Evolutionary conservation across 768 basidiomycete species (phyloP).

Genomic region (Mycena pura): DNA sequence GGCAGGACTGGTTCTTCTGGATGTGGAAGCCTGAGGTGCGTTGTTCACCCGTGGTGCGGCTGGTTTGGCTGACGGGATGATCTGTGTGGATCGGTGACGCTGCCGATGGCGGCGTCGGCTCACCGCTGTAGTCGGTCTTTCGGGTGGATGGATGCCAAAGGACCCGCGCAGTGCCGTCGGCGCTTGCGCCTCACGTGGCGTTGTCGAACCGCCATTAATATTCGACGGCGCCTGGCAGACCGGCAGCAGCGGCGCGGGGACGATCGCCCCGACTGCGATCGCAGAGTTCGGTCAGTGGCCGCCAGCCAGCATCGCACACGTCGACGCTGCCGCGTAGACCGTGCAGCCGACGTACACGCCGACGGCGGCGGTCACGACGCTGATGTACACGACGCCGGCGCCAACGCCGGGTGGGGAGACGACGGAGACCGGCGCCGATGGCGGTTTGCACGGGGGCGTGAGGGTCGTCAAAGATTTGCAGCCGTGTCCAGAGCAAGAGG

Average conservation of each 20-base stretch:
- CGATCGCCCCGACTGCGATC: too few species aligned
- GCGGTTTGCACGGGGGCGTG: background rate
- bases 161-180: conserved; percentile 59
- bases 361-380: conserved; percentile 47
- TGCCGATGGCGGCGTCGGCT: conserved; percentile 41
- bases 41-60: conserved; percentile 68
- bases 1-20: conserved; percentile 78
- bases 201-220: conserved; percentile 21
- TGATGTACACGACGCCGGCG: conserved; percentile 20
- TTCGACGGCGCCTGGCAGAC: conserved; percentile 47
- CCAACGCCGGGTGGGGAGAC: conserved; percentile 56
- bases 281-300: conserved; percentile 42
- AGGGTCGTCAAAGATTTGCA: too few species aligned
- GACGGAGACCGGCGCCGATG: conserved; percentile 36
- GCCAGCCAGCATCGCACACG: conserved; percentile 34
- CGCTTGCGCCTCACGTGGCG: conserved; percentile 54
- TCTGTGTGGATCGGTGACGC: conserved; percentile 67
- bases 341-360: conserved; percentile 10
- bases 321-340: background rate
- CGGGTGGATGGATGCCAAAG: conserved; percentile 40
- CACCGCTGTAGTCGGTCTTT: conserved; percentile 65
- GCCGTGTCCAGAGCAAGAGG: too few species aligned
- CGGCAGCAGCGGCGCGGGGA: too few species aligned
- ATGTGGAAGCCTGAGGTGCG: conserved; percentile 83
- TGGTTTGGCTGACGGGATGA: too few species aligned